phyloP scores from a whole-genome alignment of 345 rosid species.

The Lepidium africanum region DNA sequence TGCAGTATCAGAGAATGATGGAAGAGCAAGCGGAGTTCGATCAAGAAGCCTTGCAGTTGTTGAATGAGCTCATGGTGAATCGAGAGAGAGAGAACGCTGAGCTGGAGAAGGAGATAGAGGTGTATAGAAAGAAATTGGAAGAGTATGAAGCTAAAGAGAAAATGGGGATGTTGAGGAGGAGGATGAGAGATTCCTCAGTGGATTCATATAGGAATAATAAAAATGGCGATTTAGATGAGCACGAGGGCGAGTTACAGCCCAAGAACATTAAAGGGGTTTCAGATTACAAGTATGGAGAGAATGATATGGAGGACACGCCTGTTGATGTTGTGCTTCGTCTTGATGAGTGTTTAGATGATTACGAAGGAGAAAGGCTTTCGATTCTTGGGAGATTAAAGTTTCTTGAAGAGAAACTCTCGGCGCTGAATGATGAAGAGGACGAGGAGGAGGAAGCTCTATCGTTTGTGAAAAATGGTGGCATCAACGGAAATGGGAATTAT shows the following conservation, averaged over 20 bases:
- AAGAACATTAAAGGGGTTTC: conserved; percentile 24
- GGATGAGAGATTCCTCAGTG: conserved; percentile 48
- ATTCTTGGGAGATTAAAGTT: conserved; percentile 86
- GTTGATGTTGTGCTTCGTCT: conserved; percentile 58
- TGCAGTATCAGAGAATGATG: conserved; percentile 99
- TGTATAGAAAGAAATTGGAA: conserved; percentile 49
- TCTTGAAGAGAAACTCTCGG: conserved; percentile 76
- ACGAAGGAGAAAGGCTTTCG: conserved; percentile 75
- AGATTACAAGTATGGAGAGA: conserved; percentile 17
- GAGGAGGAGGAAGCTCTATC: conserved; percentile 45
- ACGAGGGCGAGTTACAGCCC: conserved; percentile 41
- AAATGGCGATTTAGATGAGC: conserved; percentile 44
- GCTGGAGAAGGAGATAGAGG: conserved; percentile 68
- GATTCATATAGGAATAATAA: conserved; percentile 46
- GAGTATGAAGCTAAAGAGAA: conserved; percentile 71
- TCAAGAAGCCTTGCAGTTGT: conserved; percentile 88
- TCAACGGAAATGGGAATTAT: conserved; percentile 50
- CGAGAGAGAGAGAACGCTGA: conserved; percentile 78
- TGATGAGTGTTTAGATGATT: conserved; percentile 69
- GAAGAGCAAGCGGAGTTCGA: conserved; percentile 95
- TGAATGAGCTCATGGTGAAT: conserved; percentile 78
- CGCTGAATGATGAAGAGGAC: conserved; percentile 49
- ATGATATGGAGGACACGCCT: conserved; percentile 47
- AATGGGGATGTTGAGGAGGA: conserved; percentile 40
- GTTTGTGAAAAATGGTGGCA: conserved; percentile 37